Evolutionary conservation across 441 rosid species (phyloP).

Genomic region (Gossypium schwendimanii): DNA sequence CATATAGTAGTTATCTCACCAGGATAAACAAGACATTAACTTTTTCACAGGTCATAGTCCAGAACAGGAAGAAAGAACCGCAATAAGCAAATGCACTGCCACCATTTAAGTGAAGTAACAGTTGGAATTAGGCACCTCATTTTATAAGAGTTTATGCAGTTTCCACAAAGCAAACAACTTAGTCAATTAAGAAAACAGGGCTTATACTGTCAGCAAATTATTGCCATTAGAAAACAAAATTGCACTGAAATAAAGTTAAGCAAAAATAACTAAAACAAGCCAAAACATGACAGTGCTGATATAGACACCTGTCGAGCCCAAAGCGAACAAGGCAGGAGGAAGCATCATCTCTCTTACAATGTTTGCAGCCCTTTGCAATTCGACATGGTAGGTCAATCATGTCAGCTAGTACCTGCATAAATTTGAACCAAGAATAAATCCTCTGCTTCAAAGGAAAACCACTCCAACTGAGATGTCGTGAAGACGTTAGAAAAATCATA

Average conservation of each 20-base stretch:
- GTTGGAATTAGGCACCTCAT: neutral
- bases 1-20: constrained; percentile 6
- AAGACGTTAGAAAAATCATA: neutral
- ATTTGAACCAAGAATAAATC: constrained; percentile 10
- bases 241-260: neutral
- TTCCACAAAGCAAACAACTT: neutral
- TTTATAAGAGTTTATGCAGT: constrained; percentile 2
- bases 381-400: constrained; percentile 91
- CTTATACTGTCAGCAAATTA: neutral
- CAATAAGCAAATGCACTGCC: neutral
- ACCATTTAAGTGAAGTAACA: neutral
- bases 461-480: neutral
- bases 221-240: neutral
- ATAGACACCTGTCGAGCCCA: constrained; percentile 69
- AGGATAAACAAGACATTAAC: neutral
- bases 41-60: neutral
- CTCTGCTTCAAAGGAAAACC: neutral
- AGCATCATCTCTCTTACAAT: constrained; percentile 80
- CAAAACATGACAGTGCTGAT: neutral
- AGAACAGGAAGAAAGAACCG: neutral
- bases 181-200: neutral
- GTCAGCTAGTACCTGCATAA: constrained; percentile 80
- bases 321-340: constrained; percentile 93
- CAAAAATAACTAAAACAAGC: neutral
- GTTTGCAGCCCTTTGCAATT: constrained; percentile 90